Base-by-base conservation (phyloP, 2,329 filamentous ascomycete species). In the Coccinonectria pachysandricola region DNA sequence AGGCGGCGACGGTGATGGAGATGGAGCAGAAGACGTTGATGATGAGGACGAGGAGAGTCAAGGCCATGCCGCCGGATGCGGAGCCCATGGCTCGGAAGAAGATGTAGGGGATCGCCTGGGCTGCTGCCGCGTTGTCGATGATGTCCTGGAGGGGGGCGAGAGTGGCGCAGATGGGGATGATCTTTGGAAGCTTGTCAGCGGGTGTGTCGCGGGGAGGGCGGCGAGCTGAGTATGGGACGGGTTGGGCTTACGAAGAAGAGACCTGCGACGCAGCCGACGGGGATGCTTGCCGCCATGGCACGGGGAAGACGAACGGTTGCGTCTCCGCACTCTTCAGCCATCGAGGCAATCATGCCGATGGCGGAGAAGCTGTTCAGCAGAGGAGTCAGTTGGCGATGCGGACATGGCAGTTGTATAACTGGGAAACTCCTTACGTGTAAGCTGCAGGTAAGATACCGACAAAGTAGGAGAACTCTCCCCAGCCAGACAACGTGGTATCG, bases 51-150 rank as follows among this genome's bases (percentile, higher is more conserved):
- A 85, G 57, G 50, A 85, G 78, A 7, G 85, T 61, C 7, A 86
- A 61, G 0, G 74, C 78, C 39, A 86, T 83, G 0, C 79, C 80
- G 13, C 78, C 80, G 6, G 60, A 71, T 2, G 74, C 64, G 15
- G 75, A 79, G 4, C 79, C 79, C 0, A 79, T 85, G 8, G 74
- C 79, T 0, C 60, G 74, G 54, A 79, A 79, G 64, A 86, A 85
- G 18, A 86, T 58, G 6, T 77, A 58, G 8, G 75, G 78, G 35
- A 86, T 78, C 2, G 80, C 79, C 45, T 85, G 80, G 8, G 75
- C 76, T 28, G 72, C 80, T 6, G 75, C 66, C 9, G 79, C 76
- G 6, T 56, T 50, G n/a, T n/a, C n/a, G 13, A 81, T 68, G 12
- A 86, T 65, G 12, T 59, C 50, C 32, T 69, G 43, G 4, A 85